A percentile compares a stretch with the other conserved stretches of the same genome.
Conservation (phyloP, 805 yeast genomes). For the Naumovozyma dairenensis region DNA sequence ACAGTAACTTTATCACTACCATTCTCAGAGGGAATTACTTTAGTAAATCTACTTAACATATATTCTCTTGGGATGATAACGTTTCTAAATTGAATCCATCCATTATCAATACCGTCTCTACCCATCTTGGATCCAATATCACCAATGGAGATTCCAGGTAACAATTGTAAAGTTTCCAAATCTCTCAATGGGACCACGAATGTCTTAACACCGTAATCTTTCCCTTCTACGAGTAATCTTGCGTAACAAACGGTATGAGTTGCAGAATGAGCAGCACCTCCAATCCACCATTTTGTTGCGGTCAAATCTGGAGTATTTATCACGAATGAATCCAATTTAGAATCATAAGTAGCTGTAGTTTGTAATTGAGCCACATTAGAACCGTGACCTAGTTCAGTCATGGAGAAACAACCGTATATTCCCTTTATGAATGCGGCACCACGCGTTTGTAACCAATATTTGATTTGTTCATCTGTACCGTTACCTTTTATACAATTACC, state of each 20-base stretch:
- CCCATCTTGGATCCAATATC: conserved; percentile 96
- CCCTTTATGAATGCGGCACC: conserved; percentile 53
- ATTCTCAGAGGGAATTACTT: conserved; percentile 58
- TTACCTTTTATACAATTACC: conserved; percentile 74
- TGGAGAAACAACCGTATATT: conserved; percentile 79
- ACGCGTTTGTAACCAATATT: conserved; percentile 70
- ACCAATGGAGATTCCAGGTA: conserved; percentile 77
- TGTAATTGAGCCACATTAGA: conserved; percentile 89
- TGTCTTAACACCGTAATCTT: conserved; percentile 87
- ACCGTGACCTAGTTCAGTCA: conserved; percentile 92
- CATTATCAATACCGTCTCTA: conserved; percentile 90
- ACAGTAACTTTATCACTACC: conserved; percentile 39
- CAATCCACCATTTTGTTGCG: conserved; percentile 98
- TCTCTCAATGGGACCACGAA: conserved; percentile 88
- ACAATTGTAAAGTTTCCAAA: conserved; percentile 48
- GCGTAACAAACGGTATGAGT: conserved; percentile 84
- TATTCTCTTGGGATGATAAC: conserved; percentile 77
- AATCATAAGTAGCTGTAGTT: conserved; percentile 80
- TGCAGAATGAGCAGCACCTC: conserved; percentile 94
- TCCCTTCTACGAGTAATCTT: conserved; percentile 65
- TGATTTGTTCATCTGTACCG: conserved; percentile 76
- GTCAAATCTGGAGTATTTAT: conserved; percentile 84
- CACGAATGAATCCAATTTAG: conserved; percentile 51
- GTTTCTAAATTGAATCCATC: conserved; percentile 86
- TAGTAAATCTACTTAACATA: conserved; percentile 73